These are phyloP conservation scores for Psophocarpus tetragonolobus DNA, from an alignment of 306 rosid species.

Conservation along the genomic window DNA sequence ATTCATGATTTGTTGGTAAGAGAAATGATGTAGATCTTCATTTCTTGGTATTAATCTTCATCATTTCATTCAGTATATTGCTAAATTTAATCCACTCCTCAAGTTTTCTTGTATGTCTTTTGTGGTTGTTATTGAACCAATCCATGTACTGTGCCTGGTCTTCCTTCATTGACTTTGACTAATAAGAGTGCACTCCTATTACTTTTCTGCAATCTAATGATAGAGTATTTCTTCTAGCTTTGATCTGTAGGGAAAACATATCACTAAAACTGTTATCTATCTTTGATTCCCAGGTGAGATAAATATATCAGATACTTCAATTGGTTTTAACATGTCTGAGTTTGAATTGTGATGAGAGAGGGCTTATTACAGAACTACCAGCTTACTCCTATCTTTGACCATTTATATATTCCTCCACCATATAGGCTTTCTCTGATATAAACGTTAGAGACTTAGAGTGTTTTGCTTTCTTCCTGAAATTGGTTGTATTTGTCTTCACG, in stretches of 20 bases:
- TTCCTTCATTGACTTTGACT: conserved; percentile 34
- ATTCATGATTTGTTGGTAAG: not conserved
- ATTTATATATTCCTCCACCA: not conserved
- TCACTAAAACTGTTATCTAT: not conserved
- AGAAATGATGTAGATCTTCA: conserved; percentile 19
- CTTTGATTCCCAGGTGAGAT: conserved; percentile 13
- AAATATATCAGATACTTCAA: not conserved
- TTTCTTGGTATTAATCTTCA: not conserved
- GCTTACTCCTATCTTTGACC: not conserved
- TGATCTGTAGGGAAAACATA: conserved; percentile 30
- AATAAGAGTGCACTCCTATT: not conserved
- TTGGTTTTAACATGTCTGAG: not conserved
- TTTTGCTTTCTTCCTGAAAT: conserved; percentile 6
- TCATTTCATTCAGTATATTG: not conserved
- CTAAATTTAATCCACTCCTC: not conserved
- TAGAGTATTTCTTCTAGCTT: conserved; percentile 1
- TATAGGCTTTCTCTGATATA: not conserved
- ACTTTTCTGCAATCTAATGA: conserved; percentile 8
- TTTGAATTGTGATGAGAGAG: conserved; percentile 15
- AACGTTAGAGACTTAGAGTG: not conserved
- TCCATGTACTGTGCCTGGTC: not conserved
- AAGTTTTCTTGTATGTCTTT: conserved; percentile 10
- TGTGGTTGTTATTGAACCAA: conserved; percentile 8
- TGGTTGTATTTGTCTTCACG: not conserved
- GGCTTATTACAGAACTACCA: conserved; percentile 4